Percentiles rank a stretch among this genome's conserved stretches.
Evolutionary conservation across 2,329 filamentous ascomycete genomes (phyloP).

Genomic region (Penicillium sp.): DNA sequence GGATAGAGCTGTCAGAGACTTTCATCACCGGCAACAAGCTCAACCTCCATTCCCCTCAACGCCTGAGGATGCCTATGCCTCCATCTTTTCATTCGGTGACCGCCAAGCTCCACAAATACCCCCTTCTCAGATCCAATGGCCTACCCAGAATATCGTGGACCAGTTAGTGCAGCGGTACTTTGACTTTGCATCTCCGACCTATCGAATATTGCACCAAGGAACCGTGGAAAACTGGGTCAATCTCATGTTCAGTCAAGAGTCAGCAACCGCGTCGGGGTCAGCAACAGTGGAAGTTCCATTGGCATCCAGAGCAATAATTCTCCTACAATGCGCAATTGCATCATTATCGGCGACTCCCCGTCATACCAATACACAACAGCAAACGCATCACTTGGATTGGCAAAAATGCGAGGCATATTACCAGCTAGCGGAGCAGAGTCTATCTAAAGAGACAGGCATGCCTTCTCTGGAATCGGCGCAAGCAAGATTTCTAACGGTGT

Average conservation of each 20-base stretch:
- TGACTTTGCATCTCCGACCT: conserved; percentile 25
- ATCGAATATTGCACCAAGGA: conserved; percentile 23
- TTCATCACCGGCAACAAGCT: conserved; percentile 6
- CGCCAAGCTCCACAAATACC: conserved; percentile 11
- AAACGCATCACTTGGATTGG: conserved; percentile 15
- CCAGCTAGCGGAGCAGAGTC: conserved; percentile 17
- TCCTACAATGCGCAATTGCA: conserved; percentile 21
- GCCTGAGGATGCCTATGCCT: conserved; percentile 8
- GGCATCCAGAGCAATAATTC: conserved; percentile 14
- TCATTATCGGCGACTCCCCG: conserved; percentile 13
- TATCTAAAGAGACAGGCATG: conserved; percentile 17
- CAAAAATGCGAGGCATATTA: conserved; percentile 23
- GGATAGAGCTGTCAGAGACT: conserved; percentile 17
- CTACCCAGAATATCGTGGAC: conserved; percentile 7
- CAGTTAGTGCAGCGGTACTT: conserved; percentile 23
- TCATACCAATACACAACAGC: conserved; percentile 9
- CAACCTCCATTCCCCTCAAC: background rate
- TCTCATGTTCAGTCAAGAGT: conserved; percentile 9
- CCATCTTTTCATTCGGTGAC: conserved; percentile 24
- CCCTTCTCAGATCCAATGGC: conserved; percentile 19
- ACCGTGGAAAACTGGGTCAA: conserved; percentile 16
- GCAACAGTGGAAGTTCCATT: background rate
- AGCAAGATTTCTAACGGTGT: conserved; percentile 22
- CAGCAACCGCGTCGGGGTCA: background rate
- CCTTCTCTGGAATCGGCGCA: conserved; percentile 22